A percentile compares a stretch with the other conserved stretches of the same genome.
Evolutionary conservation across 441 rosid species (phyloP).

Genomic region (Populus hybrid): DNA sequence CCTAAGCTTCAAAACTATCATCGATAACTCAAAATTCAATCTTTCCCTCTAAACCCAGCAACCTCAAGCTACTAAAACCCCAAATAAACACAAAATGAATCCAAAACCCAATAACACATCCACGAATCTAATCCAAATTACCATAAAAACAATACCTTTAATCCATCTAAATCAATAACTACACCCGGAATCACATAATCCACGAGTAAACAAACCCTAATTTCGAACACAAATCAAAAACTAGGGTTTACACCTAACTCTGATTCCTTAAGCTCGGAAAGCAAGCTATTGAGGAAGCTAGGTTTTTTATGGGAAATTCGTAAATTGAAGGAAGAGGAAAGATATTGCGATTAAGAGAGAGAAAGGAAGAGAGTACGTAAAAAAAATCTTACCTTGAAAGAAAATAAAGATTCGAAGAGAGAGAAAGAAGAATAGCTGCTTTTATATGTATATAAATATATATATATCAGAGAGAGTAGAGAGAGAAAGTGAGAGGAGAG

Average conservation of each 20-base stretch:
- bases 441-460: too few species aligned
- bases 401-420: conserved; percentile 28
- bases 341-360: background rate
- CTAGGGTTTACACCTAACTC: conserved; percentile 46
- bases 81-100: background rate
- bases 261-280: conserved; percentile 24
- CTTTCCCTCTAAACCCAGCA: conserved; percentile 17
- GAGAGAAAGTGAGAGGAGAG: conserved; percentile 11
- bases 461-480: background rate
- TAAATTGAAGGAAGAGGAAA: conserved; percentile 15
- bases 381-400: conserved; percentile 15
- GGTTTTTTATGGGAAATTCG: conserved; percentile 57
- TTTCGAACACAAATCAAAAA: conserved; percentile 5
- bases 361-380: too few species aligned
- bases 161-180: conserved; percentile 9
- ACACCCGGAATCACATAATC: conserved; percentile 20
- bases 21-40: conserved; percentile 12
- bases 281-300: conserved; percentile 28
- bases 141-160: conserved; percentile 6
- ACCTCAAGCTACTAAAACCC: conserved; percentile 26
- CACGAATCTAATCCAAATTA: background rate
- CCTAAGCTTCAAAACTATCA: conserved; percentile 7
- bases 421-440: background rate
- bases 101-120: background rate
- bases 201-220: background rate